These are phyloP conservation scores for Colletotrichum spaethianum DNA, from an alignment of 2,329 filamentous ascomycete species.

Conservation along the genomic window DNA sequence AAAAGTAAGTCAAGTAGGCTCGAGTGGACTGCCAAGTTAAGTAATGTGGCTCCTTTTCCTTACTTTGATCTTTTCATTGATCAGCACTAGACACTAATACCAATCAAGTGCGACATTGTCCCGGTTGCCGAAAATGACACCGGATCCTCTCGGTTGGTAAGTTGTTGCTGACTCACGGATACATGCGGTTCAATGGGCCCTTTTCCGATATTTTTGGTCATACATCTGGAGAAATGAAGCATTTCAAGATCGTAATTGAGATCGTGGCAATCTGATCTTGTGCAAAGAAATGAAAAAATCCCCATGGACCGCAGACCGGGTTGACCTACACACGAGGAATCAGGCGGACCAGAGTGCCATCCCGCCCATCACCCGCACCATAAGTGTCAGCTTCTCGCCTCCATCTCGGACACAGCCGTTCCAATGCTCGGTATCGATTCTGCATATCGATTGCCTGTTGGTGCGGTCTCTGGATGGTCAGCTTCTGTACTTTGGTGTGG, in stretches of 20 bases:
- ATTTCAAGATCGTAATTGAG: no score
- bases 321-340: not conserved
- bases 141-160: not conserved
- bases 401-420: constrained; percentile 13
- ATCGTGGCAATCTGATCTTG: no score
- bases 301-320: not conserved
- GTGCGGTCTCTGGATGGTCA: constrained; percentile 4
- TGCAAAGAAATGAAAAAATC: not conserved
- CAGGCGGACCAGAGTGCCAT: constrained; percentile 9
- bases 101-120: not conserved
- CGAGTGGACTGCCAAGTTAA: constrained; percentile 21
- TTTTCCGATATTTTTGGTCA: not conserved
- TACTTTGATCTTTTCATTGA: not conserved
- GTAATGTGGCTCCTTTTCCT: constrained; percentile 4
- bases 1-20: not conserved
- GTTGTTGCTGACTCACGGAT: not conserved
- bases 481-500: not conserved
- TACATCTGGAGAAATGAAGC: not conserved
- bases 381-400: not conserved
- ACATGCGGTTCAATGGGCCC: not conserved
- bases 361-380: constrained; percentile 5
- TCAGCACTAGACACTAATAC: constrained; percentile 18
- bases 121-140: not conserved
- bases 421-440: not conserved
- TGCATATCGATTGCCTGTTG: not conserved